phyloP scores from a whole-genome alignment of 2,329 filamentous ascomycete genomes.

The Neonectria sp. region DNA sequence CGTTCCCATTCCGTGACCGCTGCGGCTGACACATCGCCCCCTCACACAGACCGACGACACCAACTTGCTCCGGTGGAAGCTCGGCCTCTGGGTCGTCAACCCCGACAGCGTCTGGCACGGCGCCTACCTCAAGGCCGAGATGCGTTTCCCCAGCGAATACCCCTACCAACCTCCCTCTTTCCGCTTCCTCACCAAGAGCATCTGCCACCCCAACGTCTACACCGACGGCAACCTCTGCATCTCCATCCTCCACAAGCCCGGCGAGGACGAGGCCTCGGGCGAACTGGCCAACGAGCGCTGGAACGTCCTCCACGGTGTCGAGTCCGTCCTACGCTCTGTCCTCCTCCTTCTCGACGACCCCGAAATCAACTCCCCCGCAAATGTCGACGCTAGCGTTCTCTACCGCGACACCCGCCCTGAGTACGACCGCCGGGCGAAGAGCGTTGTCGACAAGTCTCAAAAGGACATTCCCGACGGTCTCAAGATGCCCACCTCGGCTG shows the following conservation, averaged over 20 bases:
- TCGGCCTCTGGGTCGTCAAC: slow-evolving; percentile 94
- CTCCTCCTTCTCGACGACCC: slow-evolving; percentile 93
- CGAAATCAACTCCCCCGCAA: slow-evolving; percentile 93
- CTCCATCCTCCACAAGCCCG: slow-evolving; percentile 93
- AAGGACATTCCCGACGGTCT: slow-evolving; percentile 85
- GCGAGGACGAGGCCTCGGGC: slow-evolving; percentile 93
- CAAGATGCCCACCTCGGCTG: slow-evolving; percentile 83
- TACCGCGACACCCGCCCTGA: slow-evolving; percentile 79
- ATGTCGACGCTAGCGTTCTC: slow-evolving; percentile 92
- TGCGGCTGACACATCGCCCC: slow-evolving; percentile 18
- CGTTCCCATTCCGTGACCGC: neutral
- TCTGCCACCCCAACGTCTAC: slow-evolving; percentile 97
- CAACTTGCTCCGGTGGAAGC: slow-evolving; percentile 90
- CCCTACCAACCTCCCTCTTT: slow-evolving; percentile 92
- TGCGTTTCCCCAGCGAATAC: slow-evolving; percentile 91
- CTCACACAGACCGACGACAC: slow-evolving; percentile 76
- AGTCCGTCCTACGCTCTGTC: slow-evolving; percentile 94
- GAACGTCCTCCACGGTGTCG: slow-evolving; percentile 94
- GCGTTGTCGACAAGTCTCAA: slow-evolving; percentile 81
- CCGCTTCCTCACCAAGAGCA: slow-evolving; percentile 80
- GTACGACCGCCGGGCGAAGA: slow-evolving; percentile 80
- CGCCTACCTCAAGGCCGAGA: slow-evolving; percentile 91
- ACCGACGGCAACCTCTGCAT: slow-evolving; percentile 93
- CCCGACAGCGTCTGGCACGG: slow-evolving; percentile 92
- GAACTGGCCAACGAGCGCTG: slow-evolving; percentile 92